Base-by-base conservation (phyloP, 768 basidiomycete species). In the Kwoniella mangroviensis region DNA sequence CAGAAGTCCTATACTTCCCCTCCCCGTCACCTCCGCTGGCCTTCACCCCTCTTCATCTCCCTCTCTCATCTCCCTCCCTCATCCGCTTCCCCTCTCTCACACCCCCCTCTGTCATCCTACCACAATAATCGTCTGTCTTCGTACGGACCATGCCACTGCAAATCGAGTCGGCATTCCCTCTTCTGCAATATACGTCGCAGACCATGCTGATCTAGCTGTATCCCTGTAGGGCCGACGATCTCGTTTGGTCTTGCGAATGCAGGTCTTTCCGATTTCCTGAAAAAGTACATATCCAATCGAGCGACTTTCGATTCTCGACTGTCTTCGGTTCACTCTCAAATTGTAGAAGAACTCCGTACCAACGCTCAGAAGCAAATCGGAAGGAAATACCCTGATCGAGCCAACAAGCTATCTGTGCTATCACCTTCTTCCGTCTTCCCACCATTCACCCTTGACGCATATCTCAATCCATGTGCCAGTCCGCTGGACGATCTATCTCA, bases 211-310 rank as follows among this genome's bases (percentile, higher is more conserved):
- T 34, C 34, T 7, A 51, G 10, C 71, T 68, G 60, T 73, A 55
- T 43, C 42, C 24, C 22, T 49, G 19, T 63, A 79, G 82, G 82
- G 12, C 75, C 79, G 0, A 86, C 86, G 22, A 92, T 88, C 57
- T 89, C 94, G 0, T 88, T 89, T 57, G 93, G 87, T 12, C 88
- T 98, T 1, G 92, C 93, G 0, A 88, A 88, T 72, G 91, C 90
- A 66, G 93, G 93, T 1, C 90, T 94, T 67, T 91, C 92, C 0
- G 89, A 71, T 5, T 74, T 76, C 42, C 69, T 81, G 26, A 64
- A 72, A 6, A 52, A 17, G 0, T 80, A 75, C 59, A 67, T 57
- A 2, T 42, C 62, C 1, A 55, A 71, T 40, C 67, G 70, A 10
- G 2, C 68, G 12, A 28, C 55, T 2, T 74, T 80, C 54, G 34